Evolutionary conservation across 768 basidiomycete species (phyloP).

Genomic region (Pulveroboletus sp.): DNA sequence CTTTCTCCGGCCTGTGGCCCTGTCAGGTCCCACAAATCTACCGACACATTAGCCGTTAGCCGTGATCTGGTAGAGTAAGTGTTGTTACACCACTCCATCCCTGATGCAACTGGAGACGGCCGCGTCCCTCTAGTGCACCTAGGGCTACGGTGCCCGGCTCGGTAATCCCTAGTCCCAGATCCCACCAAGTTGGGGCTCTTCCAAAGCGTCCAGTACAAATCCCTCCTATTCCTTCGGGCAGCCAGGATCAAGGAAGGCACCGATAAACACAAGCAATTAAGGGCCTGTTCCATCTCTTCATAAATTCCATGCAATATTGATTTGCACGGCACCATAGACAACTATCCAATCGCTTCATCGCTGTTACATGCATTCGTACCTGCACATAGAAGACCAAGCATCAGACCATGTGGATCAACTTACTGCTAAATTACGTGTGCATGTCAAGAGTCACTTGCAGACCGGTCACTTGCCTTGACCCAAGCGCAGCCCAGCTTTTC

Average conservation of each 20-base stretch:
- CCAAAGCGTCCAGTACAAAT: neutral
- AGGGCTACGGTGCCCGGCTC: neutral
- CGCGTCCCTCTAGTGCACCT: neutral
- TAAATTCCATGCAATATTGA: neutral
- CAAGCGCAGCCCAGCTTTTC: slow-evolving; percentile 11
- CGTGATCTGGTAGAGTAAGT: slow-evolving; percentile 1
- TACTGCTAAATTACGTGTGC: slow-evolving; percentile 2
- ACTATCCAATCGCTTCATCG: slow-evolving; percentile 5
- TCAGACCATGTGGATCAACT: slow-evolving; percentile 6
- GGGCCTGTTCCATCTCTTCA: neutral
- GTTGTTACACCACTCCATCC: neutral
- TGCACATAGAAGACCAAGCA: slow-evolving; percentile 15
- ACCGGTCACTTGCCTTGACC: neutral
- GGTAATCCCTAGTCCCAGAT: slow-evolving; percentile 6
- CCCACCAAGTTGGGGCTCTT: neutral
- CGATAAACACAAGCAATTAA: slow-evolving; percentile 5
- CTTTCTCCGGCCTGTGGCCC: too few relatives aligned
- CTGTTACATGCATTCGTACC: slow-evolving; percentile 9
- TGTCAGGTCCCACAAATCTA: neutral
- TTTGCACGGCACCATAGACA: neutral
- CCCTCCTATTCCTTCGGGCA: neutral
- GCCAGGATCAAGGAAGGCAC: slow-evolving; percentile 1
- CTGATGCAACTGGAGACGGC: neutral
- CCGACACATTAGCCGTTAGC: neutral
- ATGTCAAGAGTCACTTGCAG: neutral